Percentiles rank a stretch among this genome's conserved stretches.
Evolutionary conservation across 164 flowering plant genomes (phyloP).

Genomic region (Taxillus chinensis): DNA sequence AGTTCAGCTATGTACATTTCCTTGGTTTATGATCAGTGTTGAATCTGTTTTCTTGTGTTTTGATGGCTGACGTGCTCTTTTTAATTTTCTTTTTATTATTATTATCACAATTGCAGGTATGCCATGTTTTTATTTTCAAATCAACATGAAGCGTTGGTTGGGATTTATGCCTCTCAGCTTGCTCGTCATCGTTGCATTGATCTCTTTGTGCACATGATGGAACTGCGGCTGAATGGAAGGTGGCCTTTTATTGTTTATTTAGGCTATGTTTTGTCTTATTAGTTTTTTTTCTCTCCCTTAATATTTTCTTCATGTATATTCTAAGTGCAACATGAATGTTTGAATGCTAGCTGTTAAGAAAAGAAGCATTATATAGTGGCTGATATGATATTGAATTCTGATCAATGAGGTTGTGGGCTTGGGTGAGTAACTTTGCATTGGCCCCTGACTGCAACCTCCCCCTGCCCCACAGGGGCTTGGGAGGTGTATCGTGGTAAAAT

Average conservation of each 20-base stretch:
- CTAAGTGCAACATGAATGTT: neutral
- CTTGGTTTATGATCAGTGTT: neutral
- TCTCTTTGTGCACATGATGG: conserved; percentile 99
- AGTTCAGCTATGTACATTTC: neutral
- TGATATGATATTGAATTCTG: too few species aligned
- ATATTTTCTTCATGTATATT: neutral
- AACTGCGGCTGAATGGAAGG: conserved; percentile 78
- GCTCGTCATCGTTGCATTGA: conserved; percentile 89
- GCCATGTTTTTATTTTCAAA: conserved; percentile 81
- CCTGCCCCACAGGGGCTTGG: too few species aligned
- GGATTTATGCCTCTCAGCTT: conserved; percentile 95
- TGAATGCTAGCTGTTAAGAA: neutral
- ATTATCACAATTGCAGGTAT: conserved; percentile 55
- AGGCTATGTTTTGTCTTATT: neutral
- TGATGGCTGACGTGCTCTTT: neutral
- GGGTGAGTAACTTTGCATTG: too few species aligned
- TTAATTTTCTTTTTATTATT: neutral
- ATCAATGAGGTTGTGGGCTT: too few species aligned
- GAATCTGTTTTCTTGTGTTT: neutral
- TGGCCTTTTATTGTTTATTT: conserved; percentile 8
- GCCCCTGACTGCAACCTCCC: too few species aligned
- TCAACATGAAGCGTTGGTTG: conserved; percentile 90
- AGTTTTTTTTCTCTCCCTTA: too few species aligned
- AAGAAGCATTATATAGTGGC: too few species aligned
- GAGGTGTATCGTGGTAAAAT: too few species aligned